Base-by-base conservation (phyloP, 768 basidiomycete genomes). In the Lactifluus piperatus region DNA sequence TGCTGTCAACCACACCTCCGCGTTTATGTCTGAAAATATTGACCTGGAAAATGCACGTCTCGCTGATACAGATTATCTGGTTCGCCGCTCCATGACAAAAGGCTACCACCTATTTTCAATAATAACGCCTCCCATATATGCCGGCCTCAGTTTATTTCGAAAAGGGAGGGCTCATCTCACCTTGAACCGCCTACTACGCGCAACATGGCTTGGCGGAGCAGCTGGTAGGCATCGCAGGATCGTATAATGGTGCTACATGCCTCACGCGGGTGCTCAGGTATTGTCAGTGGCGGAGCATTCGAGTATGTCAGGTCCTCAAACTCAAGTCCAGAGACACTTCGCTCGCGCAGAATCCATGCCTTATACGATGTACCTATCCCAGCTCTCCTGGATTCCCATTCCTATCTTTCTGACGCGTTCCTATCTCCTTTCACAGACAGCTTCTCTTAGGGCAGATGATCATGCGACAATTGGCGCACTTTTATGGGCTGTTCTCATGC, bases 381-480 rank as follows among this genome's bases (percentile, higher is more conserved):
- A 3, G n/a, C 34, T 22, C 9, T n/a, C 53, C n/a, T 51, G 32
- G 49, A 18, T 32, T n/a, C 29, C 49, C 11, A 48, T 34, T 32
- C 50, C 7, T 6, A 3, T 16, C 10, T 63, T 59, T 7, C 68
- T 29, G n/a, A 54, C 41, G 1, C 8, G 14, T 36, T 0, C 39
- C 26, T 22, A 6, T 30, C 34, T 57, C 37, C 37, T 52, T n/a
- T 54, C 1, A 10, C 52, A 90, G 87, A 79, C 76, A 14, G 72
- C 75, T 43, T 76, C 79, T 22, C 70, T 88, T 53, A 75, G 88
- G 62, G 76, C 78, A 48, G 82, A 89, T 55, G 90, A 91, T 68
- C 84, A 88, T 67, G 78, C 86, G 22, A 88, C 81, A 2, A 86
- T 91, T 47, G 90, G 90, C 26, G 77, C 77, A 20, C 66, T 91